Conservation (phyloP, 139 green algal species). For the Tetradesmus obliquus region DNA sequence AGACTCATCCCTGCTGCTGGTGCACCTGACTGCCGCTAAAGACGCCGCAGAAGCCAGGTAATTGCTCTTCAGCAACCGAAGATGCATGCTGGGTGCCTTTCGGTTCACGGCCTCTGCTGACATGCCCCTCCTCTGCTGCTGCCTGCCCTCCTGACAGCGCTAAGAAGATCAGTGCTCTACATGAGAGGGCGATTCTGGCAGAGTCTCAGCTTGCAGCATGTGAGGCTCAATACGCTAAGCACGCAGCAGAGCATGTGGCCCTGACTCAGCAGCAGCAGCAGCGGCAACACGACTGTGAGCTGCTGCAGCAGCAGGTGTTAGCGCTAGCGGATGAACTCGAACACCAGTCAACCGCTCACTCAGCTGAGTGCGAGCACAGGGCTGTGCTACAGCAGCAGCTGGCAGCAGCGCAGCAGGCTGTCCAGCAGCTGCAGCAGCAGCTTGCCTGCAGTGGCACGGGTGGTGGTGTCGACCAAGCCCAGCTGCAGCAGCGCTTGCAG, state of each 20-base stretch:
- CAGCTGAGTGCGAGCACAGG: not conserved
- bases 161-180: not conserved
- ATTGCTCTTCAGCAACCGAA: not conserved
- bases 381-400: conserved; percentile 5
- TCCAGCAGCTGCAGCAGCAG: not conserved
- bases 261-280: conserved; percentile 36
- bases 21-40: not conserved
- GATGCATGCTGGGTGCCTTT: not conserved
- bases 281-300: conserved; percentile 23
- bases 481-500: not conserved
- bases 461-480: not conserved
- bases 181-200: not conserved
- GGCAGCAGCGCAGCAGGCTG: not conserved
- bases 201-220: not conserved
- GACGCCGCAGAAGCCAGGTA: not conserved
- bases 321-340: not conserved
- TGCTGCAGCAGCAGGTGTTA: conserved; percentile 4
- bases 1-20: not conserved
- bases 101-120: not conserved
- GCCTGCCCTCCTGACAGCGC: not conserved
- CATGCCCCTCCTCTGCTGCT: not conserved
- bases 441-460: not conserved
- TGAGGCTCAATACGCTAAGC: not conserved
- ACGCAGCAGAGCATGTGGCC: not conserved
- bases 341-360: not conserved